These are phyloP conservation scores for Phaeosphaeriaceae sp. DNA, from an alignment of 2,329 filamentous ascomycete species.

Conservation along the genomic window DNA sequence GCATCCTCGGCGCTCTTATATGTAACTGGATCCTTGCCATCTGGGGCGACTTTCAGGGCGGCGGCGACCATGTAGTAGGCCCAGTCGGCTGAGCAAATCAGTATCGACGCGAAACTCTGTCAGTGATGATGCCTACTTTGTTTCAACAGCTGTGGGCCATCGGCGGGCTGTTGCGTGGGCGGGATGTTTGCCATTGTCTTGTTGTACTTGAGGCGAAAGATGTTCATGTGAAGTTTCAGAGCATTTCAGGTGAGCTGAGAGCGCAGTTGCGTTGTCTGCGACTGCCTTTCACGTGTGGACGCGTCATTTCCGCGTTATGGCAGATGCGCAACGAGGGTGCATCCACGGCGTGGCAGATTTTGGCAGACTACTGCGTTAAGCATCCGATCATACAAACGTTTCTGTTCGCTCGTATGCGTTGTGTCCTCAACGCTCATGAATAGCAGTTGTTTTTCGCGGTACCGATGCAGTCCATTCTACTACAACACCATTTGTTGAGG, in stretches of 20 bases:
- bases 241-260: too few relatives aligned
- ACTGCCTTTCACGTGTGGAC: not conserved
- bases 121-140: slow-evolving; percentile 8
- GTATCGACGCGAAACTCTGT: not conserved
- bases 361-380: too few relatives aligned
- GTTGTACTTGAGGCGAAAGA: not conserved
- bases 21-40: not conserved
- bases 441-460: too few relatives aligned
- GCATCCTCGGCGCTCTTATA: slow-evolving; percentile 15
- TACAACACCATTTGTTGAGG: too few relatives aligned
- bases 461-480: too few relatives aligned
- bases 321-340: too few relatives aligned
- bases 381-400: too few relatives aligned
- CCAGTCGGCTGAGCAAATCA: slow-evolving; percentile 15
- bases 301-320: not conserved
- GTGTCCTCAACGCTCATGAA: too few relatives aligned
- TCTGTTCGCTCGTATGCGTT: too few relatives aligned
- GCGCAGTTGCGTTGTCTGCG: too few relatives aligned
- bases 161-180: slow-evolving; percentile 6
- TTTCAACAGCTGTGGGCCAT: slow-evolving; percentile 12
- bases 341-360: too few relatives aligned
- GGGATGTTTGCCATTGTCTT: slow-evolving; percentile 6
- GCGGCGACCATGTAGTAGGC: slow-evolving; percentile 18
- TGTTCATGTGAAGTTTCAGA: not conserved
- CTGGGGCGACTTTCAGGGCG: slow-evolving; percentile 14